Conservation (phyloP, 2,329 filamentous ascomycete species). For the Sporothrix sp. region DNA sequence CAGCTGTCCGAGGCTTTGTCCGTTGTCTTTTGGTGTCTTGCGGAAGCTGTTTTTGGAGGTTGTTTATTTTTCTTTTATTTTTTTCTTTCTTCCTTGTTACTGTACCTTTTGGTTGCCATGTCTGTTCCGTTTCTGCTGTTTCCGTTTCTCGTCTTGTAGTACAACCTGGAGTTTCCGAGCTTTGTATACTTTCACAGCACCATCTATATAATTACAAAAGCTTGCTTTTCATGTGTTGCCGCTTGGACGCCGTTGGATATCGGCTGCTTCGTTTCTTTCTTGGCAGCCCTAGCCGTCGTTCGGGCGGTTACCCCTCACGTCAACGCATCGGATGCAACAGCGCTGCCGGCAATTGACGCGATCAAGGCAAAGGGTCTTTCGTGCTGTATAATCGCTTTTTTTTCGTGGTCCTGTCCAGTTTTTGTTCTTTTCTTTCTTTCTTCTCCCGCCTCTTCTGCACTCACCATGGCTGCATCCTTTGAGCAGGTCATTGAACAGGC, state of each 20-base stretch:
- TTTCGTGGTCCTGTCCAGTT: background rate
- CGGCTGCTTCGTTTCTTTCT: too few species aligned
- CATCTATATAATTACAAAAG: too few species aligned
- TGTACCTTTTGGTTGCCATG: too few species aligned
- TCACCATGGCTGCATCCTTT: conserved; percentile 12
- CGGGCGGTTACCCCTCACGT: too few species aligned
- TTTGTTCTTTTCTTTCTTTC: background rate
- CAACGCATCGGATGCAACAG: conserved; percentile 10
- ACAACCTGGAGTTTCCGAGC: too few species aligned
- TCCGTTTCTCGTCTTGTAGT: too few species aligned
- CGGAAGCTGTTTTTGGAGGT: background rate
- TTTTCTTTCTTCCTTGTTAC: background rate
- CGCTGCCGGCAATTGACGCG: background rate
- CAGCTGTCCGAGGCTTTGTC: too few species aligned
- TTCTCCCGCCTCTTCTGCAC: background rate
- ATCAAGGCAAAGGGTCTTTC: background rate
- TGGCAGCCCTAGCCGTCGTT: too few species aligned
- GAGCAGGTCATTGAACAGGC: conserved; percentile 17
- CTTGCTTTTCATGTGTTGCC: too few species aligned
- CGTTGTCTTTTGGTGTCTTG: background rate
- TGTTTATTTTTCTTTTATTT: background rate
- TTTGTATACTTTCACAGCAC: too few species aligned
- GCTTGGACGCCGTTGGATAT: too few species aligned
- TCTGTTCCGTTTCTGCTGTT: too few species aligned
- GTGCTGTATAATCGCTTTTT: background rate